These are phyloP conservation scores for Mrakia hoshinonis DNA, from an alignment of 768 basidiomycete genomes.

Conservation along the genomic window DNA sequence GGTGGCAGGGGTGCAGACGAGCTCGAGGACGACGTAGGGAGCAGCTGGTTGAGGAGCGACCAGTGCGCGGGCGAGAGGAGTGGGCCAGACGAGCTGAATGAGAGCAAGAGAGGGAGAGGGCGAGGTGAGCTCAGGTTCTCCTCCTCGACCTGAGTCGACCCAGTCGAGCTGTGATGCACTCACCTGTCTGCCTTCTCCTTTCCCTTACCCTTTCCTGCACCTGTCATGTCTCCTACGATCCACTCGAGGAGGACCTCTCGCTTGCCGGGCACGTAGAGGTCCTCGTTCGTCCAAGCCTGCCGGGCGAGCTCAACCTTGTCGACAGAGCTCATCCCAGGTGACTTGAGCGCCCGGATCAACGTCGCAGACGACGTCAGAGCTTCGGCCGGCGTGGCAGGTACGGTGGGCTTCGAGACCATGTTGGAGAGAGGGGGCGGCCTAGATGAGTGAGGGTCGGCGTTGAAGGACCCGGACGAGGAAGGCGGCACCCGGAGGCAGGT, in stretches of 20 bases:
- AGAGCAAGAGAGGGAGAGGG: not conserved
- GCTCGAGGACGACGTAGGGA: not conserved
- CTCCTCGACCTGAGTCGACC: not conserved
- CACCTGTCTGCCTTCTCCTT: slow-evolving; percentile 17
- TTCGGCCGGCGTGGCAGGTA: not conserved
- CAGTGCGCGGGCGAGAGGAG: slow-evolving; percentile 6
- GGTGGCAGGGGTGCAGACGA: not conserved
- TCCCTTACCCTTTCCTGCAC: slow-evolving; percentile 20
- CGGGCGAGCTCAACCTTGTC: slow-evolving; percentile 22
- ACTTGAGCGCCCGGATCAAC: slow-evolving; percentile 26
- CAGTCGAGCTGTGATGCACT: not conserved
- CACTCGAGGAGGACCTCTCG: slow-evolving; percentile 26
- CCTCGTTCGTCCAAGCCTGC: slow-evolving; percentile 15
- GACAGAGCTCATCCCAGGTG: not conserved
- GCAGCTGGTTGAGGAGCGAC: not conserved
- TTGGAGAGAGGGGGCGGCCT: no score
- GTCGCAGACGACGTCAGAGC: slow-evolving; percentile 20
- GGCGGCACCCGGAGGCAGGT: no score
- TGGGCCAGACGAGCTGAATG: not conserved
- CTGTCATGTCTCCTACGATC: slow-evolving; percentile 10
- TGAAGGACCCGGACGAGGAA: no score
- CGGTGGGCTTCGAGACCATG: not conserved
- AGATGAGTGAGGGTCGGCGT: no score
- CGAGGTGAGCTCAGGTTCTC: not conserved
- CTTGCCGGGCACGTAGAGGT: slow-evolving; percentile 29